Evolutionary conservation across 2,329 filamentous ascomycete genomes (phyloP).

Genomic region (Colletotrichum zoysiae): DNA sequence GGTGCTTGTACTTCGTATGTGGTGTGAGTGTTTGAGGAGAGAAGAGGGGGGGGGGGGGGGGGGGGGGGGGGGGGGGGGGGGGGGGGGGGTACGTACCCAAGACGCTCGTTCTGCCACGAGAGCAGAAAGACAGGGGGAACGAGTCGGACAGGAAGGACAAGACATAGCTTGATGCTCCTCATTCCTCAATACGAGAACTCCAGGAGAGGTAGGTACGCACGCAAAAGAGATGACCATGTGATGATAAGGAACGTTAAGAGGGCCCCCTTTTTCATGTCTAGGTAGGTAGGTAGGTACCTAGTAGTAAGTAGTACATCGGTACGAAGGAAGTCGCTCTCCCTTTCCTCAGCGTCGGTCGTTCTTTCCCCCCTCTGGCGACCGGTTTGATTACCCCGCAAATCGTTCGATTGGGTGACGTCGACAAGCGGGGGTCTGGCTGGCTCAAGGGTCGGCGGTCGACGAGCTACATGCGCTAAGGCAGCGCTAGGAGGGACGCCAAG

Average conservation of each 20-base stretch:
- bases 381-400: conserved; percentile 40
- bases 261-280: conserved; percentile 17
- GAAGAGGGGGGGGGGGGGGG: not conserved
- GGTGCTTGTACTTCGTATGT: conserved; percentile 1
- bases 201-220: not conserved
- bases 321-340: not conserved
- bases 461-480: conserved; percentile 7
- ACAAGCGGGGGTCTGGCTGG: conserved; percentile 35
- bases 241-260: not conserved
- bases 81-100: conserved; percentile 10
- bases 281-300: too few species aligned
- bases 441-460: conserved; percentile 6
- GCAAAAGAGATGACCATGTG: not conserved
- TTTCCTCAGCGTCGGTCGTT: conserved; percentile 33
- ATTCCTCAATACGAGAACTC: not conserved
- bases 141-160: not conserved
- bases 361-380: conserved; percentile 26
- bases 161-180: not conserved
- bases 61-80: not conserved
- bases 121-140: not conserved
- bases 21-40: not conserved
- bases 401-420: conserved; percentile 41
- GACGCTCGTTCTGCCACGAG: conserved; percentile 9
- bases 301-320: too few species aligned
- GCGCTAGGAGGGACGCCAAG: conserved; percentile 1